Base-by-base conservation (phyloP, 352 stramenopile genomes). In the Globisporangium yorkense region DNA sequence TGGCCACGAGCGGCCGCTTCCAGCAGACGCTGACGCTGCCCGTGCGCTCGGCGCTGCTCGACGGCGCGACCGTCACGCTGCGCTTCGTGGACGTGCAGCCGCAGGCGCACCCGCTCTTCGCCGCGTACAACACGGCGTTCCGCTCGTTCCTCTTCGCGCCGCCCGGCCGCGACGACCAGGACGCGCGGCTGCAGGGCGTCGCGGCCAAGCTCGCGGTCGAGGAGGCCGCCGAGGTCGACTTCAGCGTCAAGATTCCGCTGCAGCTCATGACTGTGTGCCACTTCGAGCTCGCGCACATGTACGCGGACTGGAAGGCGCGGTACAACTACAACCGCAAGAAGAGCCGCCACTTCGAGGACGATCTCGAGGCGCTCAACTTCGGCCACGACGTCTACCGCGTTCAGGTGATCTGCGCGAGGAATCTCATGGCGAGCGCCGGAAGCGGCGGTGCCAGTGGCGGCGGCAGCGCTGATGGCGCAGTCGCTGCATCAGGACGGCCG, bases 281-380 rank as follows among this genome's bases (percentile, higher is more conserved):
- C 20, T 61, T 65, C 12, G 85, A 94, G 61, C 66, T 94, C 24
- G 58, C 73, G 51, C 74, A 89, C 47, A 89, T 89, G 72, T 81
- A 83, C 41, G 68, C 86, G 29, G 70, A 83, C 29, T 94, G 85
- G 85, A 81, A 77, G 8, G 57, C 71, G 51, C 76, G 81, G 0
- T 94, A 94, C 73, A 89, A 91, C 51, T 88, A 81, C 59, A 85
- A 75, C 51, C 84, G 84, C n/a, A 90, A 88, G 67, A 72, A 77
- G 45, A 80, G 72, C 41, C 71, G 82, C 13, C 86, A 86, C 58
- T 94, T 94, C 61, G 77, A 85, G 21, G 80, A 92, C 58, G 85
- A 89, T 39, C 70, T 71, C 1, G 85, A 94, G 43, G 85, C 85
- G n/a, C 66, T 94, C 10, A 72, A 70, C 43, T 92, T 88, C 60